These are phyloP conservation scores for Solanum lycopersicoides DNA, from an alignment of 257 asterid species.

Conservation along the genomic window DNA sequence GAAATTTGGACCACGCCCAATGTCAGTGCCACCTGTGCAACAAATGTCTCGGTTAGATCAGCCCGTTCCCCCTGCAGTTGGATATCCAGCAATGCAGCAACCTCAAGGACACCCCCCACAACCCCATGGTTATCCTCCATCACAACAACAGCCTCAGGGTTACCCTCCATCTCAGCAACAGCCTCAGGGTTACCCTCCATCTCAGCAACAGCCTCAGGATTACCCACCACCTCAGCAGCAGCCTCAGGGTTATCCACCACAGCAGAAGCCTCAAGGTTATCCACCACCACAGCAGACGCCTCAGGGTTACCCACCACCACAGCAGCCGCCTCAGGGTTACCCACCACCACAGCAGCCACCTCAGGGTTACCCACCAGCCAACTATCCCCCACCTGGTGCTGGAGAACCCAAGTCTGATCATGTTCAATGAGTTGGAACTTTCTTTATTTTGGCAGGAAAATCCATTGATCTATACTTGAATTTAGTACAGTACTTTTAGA, in stretches of 20 bases:
- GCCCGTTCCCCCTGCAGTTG: constrained; percentile 14
- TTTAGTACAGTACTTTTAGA: background rate
- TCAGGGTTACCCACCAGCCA: constrained; percentile 4
- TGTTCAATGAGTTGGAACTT: background rate
- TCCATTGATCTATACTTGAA: background rate
- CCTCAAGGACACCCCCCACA: constrained; percentile 8
- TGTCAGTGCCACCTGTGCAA: constrained; percentile 24
- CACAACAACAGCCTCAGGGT: background rate
- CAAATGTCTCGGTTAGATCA: constrained; percentile 32
- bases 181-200: background rate
- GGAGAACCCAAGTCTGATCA: background rate
- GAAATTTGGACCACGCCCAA: constrained; percentile 9
- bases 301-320: background rate
- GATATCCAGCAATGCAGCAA: constrained; percentile 14
- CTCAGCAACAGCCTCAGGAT: background rate
- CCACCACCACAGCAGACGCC: background rate
- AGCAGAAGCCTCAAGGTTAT: background rate
- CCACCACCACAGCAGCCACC: background rate
- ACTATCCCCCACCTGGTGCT: constrained; percentile 4
- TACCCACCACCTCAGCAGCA: constrained; percentile 1
- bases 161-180: constrained; percentile 4
- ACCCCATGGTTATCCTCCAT: constrained; percentile 1
- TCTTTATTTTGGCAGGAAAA: background rate
- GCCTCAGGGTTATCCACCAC: constrained; percentile 1
- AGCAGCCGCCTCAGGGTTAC: background rate